Percentiles rank a stretch among this genome's conserved stretches.
Conservation (phyloP, 2,329 filamentous ascomycete genomes). For the Ascochyta rabiei region DNA sequence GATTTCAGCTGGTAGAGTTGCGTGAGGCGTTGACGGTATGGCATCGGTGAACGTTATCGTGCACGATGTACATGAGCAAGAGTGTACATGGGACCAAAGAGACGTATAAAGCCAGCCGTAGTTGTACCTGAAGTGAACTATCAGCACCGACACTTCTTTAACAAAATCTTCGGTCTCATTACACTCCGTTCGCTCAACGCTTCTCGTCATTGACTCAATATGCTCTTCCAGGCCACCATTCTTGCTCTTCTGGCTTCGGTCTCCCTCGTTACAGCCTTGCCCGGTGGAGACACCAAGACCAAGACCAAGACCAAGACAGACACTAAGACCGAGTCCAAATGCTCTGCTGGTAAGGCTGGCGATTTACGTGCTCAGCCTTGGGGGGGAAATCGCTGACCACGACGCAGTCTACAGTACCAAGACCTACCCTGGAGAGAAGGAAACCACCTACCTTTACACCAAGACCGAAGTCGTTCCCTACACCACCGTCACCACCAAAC, state of each 20-base stretch:
- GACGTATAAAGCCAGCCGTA: not conserved
- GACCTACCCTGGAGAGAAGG: slow-evolving; percentile 11
- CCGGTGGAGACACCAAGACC: slow-evolving; percentile 6
- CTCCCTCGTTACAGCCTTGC: slow-evolving; percentile 22
- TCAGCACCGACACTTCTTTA: not conserved
- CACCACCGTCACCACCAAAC: slow-evolving; percentile 19
- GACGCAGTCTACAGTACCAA: slow-evolving; percentile 21
- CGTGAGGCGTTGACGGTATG: not conserved
- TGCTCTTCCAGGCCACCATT: slow-evolving; percentile 25
- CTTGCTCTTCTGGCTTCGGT: slow-evolving; percentile 25
- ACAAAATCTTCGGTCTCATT: not conserved
- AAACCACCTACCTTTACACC: slow-evolving; percentile 24
- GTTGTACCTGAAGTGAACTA: not conserved
- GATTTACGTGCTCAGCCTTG: too few species aligned
- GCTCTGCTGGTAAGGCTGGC: slow-evolving; percentile 24
- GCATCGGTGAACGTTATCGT: slow-evolving; percentile 8
- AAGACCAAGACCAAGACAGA: not conserved
- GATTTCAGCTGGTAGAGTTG: slow-evolving; percentile 12
- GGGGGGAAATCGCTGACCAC: not conserved
- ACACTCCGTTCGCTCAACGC: slow-evolving; percentile 4
- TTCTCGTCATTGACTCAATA: slow-evolving; percentile 18
- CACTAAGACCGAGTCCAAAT: slow-evolving; percentile 15
- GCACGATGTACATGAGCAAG: not conserved
- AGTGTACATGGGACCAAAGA: not conserved
- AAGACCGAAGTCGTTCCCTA: slow-evolving; percentile 25